Evolutionary conservation across 352 stramenopile genomes (phyloP), one percentile per base, ranked within the genome.

Genomic region (Globisporangium polare): DNA sequence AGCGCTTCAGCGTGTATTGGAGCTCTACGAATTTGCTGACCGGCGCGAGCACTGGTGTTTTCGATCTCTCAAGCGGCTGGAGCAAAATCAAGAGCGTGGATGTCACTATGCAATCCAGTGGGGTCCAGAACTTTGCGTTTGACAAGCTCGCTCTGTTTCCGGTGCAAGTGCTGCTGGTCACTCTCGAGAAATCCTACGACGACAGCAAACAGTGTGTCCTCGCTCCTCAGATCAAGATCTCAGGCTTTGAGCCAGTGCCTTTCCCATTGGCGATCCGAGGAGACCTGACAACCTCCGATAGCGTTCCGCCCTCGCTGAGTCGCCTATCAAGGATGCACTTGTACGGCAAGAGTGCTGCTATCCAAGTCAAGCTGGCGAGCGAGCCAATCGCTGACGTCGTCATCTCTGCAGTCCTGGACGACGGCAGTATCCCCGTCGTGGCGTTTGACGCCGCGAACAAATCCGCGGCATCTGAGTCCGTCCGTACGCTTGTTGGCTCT

Each of bases 131-230:
- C 0, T 55, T 89, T 6, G 50, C 45, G 6, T 63, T 80, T 9
- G 43, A 57, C 22, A 54, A 67, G 27, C 59, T 87, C 5, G 60
- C 54, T 1, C 53, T 83, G 10, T 62, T 60, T 9, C 57, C 70
- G 0, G 58, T 74, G 2, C 63, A 57, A 18, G 53, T 67, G 10
- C 26, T 89, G 43, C 35, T 88, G 9, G 33, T 88, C 2, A 26
- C 66, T 5, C 72, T 92, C 20, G 78, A 92, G 55, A 57, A 67
- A 57, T 87, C 80, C 1, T 92, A 88, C 41, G 82, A 92, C 59
- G 64, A 72, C 0, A 58, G 12, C 12, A 69, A 57, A 4, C 50
- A 74, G 8, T 92, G 82, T 43, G 31, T 86, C 15, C 54, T 76
- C 2, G 74, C 71, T 2, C 80, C 80, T 0, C 50, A 63, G 18